These are phyloP conservation scores for Akanthomyces muscarius DNA, from an alignment of 2,329 filamentous ascomycete species.

Conservation along the genomic window DNA sequence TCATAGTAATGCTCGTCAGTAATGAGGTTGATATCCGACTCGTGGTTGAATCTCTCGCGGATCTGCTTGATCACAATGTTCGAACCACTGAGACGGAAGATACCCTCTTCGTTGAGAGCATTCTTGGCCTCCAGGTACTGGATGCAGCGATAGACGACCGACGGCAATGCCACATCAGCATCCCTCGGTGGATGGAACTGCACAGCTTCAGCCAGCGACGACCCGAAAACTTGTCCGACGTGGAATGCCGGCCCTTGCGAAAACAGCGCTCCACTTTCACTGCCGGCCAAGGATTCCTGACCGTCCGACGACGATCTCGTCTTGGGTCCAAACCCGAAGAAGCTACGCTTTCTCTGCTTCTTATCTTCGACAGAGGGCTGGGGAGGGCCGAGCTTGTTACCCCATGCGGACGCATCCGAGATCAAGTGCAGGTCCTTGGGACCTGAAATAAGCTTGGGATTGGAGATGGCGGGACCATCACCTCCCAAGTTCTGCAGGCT, in stretches of 20 bases:
- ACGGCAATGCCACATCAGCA: slow-evolving; percentile 72
- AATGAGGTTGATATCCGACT: slow-evolving; percentile 86
- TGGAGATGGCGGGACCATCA: slow-evolving; percentile 33
- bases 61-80: slow-evolving; percentile 90
- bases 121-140: slow-evolving; percentile 84
- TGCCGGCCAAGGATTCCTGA: slow-evolving; percentile 52
- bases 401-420: slow-evolving; percentile 78
- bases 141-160: slow-evolving; percentile 92
- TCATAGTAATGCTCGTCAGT: slow-evolving; percentile 84
- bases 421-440: slow-evolving; percentile 83
- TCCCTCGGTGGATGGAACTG: slow-evolving; percentile 71
- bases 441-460: slow-evolving; percentile 64
- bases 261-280: slow-evolving; percentile 36
- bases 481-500: slow-evolving; percentile 30
- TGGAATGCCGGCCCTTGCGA: slow-evolving; percentile 45
- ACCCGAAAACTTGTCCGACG: slow-evolving; percentile 74
- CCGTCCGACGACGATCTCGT: slow-evolving; percentile 55
- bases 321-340: slow-evolving; percentile 67
- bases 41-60: slow-evolving; percentile 86
- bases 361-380: slow-evolving; percentile 65
- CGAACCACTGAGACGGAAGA: slow-evolving; percentile 95
- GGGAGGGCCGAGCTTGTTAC: slow-evolving; percentile 62
- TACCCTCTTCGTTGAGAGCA: slow-evolving; percentile 83
- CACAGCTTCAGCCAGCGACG: slow-evolving; percentile 80
- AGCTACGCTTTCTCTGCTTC: slow-evolving; percentile 72